Evolutionary conservation across 2,329 filamentous ascomycete genomes (phyloP).

Genomic region (Sporothrix phasma): DNA sequence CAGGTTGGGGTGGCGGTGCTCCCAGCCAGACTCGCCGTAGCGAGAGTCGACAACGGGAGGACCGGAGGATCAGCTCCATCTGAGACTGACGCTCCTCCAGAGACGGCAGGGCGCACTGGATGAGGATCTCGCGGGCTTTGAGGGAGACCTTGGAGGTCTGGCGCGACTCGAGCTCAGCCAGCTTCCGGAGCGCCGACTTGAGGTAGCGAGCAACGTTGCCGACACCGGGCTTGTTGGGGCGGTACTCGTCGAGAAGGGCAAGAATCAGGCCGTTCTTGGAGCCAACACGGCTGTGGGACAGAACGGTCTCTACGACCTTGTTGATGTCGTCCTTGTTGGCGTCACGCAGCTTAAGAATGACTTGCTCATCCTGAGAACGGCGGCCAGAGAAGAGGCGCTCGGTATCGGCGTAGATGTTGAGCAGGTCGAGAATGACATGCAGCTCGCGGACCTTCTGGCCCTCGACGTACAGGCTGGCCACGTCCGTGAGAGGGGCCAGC

Average conservation of each 20-base stretch:
- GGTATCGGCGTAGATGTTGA: slow-evolving; percentile 71
- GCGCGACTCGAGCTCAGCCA: slow-evolving; percentile 84
- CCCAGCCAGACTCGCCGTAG: slow-evolving; percentile 94
- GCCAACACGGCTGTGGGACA: slow-evolving; percentile 86
- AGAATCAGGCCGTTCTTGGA: slow-evolving; percentile 91
- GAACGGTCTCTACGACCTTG: slow-evolving; percentile 76
- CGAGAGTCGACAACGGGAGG: slow-evolving; percentile 92
- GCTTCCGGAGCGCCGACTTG: slow-evolving; percentile 67
- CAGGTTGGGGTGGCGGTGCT: slow-evolving; percentile 84
- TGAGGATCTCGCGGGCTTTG: slow-evolving; percentile 94
- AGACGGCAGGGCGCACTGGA: slow-evolving; percentile 92
- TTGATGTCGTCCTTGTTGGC: slow-evolving; percentile 88
- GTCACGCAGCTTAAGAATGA: slow-evolving; percentile 86
- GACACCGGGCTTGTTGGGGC: slow-evolving; percentile 83
- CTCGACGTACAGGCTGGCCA: slow-evolving; percentile 73
- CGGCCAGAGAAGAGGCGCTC: slow-evolving; percentile 83
- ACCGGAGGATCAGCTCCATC: slow-evolving; percentile 97
- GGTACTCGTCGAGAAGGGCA: slow-evolving; percentile 87
- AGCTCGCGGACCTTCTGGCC: slow-evolving; percentile 89
- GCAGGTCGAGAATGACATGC: slow-evolving; percentile 64
- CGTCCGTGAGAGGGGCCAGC: slow-evolving; percentile 63
- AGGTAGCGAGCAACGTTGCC: slow-evolving; percentile 85
- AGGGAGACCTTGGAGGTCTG: slow-evolving; percentile 87
- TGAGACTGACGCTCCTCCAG: slow-evolving; percentile 88
- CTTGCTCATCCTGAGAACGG: slow-evolving; percentile 81